These are phyloP conservation scores for Microcyclosporella mali DNA, from an alignment of 2,329 filamentous ascomycete species.

Conservation along the genomic window DNA sequence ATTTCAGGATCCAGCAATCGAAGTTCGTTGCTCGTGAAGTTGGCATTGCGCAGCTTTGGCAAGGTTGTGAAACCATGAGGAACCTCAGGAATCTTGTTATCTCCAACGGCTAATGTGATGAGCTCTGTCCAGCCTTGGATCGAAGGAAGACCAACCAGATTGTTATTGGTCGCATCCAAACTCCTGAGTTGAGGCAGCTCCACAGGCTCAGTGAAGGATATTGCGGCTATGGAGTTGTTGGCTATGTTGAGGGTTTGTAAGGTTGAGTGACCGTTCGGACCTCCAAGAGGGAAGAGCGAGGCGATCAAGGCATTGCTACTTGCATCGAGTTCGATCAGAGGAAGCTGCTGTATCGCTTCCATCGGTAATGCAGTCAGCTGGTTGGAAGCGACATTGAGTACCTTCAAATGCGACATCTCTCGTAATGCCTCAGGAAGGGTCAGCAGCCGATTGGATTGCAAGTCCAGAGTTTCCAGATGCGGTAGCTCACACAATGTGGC, in stretches of 20 bases:
- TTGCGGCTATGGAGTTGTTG: constrained; percentile 60
- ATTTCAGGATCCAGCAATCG: constrained; percentile 68
- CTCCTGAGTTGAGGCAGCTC: constrained; percentile 65
- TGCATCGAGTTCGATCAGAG: constrained; percentile 66
- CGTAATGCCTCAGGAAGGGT: constrained; percentile 61
- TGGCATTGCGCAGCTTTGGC: constrained; percentile 63
- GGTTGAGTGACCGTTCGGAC: constrained; percentile 46
- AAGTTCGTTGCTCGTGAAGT: constrained; percentile 82
- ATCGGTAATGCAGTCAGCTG: constrained; percentile 66
- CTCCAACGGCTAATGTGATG: constrained; percentile 66
- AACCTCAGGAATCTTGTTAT: constrained; percentile 72
- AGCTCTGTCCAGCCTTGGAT: constrained; percentile 69
- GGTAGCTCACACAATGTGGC: constrained; percentile 56
- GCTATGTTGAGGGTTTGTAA: constrained; percentile 74
- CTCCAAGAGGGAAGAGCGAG: constrained; percentile 57
- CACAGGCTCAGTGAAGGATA: constrained; percentile 48
- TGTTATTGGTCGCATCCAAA: constrained; percentile 74
- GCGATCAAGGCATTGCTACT: constrained; percentile 74
- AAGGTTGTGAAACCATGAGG: constrained; percentile 69
- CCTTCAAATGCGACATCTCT: constrained; percentile 62
- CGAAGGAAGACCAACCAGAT: constrained; percentile 65
- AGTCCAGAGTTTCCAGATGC: constrained; percentile 71
- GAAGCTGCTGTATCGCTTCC: constrained; percentile 58
- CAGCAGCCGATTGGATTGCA: constrained; percentile 73
- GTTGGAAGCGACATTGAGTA: constrained; percentile 77